Conservation (phyloP, 2,329 filamentous ascomycete genomes). For the Fusarium burgessii region DNA sequence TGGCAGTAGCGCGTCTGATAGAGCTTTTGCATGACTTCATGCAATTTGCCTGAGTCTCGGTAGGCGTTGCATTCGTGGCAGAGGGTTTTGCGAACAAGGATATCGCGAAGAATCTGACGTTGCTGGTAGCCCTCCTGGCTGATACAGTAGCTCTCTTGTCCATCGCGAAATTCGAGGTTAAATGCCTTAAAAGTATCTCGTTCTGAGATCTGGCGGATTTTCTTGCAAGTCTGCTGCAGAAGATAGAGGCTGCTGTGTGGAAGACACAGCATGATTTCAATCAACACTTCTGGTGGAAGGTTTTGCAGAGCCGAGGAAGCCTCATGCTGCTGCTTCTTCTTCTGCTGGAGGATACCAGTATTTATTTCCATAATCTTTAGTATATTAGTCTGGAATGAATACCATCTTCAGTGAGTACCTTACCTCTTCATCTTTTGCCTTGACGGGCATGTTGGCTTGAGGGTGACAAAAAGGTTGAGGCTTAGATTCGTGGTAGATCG, state of each 20-base stretch:
- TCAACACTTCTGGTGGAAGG: constrained; percentile 1
- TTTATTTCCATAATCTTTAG: background rate
- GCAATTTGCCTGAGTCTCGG: background rate
- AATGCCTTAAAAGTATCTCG: background rate
- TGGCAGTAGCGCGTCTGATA: constrained; percentile 6
- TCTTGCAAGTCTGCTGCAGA: constrained; percentile 8
- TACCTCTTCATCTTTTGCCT: background rate
- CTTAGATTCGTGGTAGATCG: no score
- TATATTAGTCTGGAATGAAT: background rate
- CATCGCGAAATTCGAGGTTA: constrained; percentile 1
- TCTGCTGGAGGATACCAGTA: background rate
- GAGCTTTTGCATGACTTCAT: constrained; percentile 1
- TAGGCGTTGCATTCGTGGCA: background rate
- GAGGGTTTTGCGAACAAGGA: background rate
- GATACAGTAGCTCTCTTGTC: background rate
- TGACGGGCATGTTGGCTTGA: background rate
- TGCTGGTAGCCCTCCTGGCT: background rate
- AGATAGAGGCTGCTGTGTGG: constrained; percentile 6
- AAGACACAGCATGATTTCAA: constrained; percentile 14
- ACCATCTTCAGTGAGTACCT: no score
- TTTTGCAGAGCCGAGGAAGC: background rate
- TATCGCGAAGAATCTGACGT: background rate
- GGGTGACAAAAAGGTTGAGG: no score
- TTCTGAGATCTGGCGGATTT: background rate
- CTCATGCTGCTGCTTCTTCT: background rate